Percentiles rank a stretch among this genome's conserved stretches.
Evolutionary conservation across 2,329 filamentous ascomycete genomes (phyloP).

Genomic region (Ustilaginoidea virens): DNA sequence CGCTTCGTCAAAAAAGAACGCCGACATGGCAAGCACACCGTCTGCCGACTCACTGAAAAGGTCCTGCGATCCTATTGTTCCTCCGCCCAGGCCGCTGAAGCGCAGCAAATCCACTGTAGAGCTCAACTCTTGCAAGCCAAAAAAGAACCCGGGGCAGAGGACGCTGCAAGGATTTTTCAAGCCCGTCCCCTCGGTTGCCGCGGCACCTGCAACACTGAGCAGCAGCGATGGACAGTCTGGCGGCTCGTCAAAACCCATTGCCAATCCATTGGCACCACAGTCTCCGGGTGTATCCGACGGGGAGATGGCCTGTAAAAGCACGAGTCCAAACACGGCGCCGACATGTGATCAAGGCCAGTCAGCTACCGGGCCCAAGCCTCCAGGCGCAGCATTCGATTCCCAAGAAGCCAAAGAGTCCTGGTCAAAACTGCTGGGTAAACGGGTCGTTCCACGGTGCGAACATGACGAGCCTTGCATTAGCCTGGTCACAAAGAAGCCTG

Average conservation of each 20-base stretch:
- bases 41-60: slow-evolving; percentile 1
- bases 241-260: too few species aligned
- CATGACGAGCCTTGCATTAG: slow-evolving; percentile 79
- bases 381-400: slow-evolving; percentile 44
- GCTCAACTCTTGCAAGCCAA: slow-evolving; percentile 16
- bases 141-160: slow-evolving; percentile 23
- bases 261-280: too few species aligned
- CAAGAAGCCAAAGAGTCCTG: slow-evolving; percentile 67
- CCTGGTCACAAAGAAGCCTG: slow-evolving; percentile 75
- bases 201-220: too few species aligned
- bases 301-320: too few species aligned
- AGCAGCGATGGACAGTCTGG: too few species aligned
- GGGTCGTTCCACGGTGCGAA: slow-evolving; percentile 63
- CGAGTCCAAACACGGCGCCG: not conserved
- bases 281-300: too few species aligned
- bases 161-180: slow-evolving; percentile 73
- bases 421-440: slow-evolving; percentile 68
- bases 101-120: slow-evolving; percentile 11
- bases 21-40: not conserved
- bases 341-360: not conserved
- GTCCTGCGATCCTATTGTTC: not conserved
- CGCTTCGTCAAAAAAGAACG: slow-evolving; percentile 1
- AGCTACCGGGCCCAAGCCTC: slow-evolving; percentile 2
- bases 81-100: slow-evolving; percentile 8
- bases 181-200: slow-evolving; percentile 17